Evolutionary conservation across 495 filamentous ascomycete genomes (phyloP).

Genomic region (Aspergillus saccharolyticus): DNA sequence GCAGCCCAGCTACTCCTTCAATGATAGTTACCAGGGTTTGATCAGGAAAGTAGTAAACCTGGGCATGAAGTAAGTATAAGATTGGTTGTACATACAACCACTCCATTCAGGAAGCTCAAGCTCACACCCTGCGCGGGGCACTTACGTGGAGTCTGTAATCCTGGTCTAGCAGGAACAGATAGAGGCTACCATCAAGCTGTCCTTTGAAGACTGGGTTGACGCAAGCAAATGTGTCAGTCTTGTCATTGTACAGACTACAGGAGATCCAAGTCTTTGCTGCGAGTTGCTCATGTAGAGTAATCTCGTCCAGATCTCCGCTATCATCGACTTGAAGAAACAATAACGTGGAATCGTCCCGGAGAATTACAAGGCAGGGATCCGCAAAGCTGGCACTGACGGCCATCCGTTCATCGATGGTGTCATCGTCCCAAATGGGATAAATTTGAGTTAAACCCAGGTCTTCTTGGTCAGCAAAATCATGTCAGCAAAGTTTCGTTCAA

Average conservation of each 20-base stretch:
- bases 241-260: slow-evolving; percentile 73
- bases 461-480: slow-evolving; percentile 27
- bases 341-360: slow-evolving; percentile 75
- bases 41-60: slow-evolving; percentile 41
- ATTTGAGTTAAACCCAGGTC: slow-evolving; percentile 85
- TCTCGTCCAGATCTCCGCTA: slow-evolving; percentile 79
- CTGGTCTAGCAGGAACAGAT: slow-evolving; percentile 68
- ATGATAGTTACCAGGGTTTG: slow-evolving; percentile 31
- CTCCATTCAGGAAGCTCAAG: neutral
- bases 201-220: slow-evolving; percentile 36
- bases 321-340: slow-evolving; percentile 71
- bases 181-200: slow-evolving; percentile 43
- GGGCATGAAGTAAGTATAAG: slow-evolving; percentile 9
- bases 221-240: slow-evolving; percentile 48
- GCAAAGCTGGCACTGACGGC: slow-evolving; percentile 77
- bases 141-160: slow-evolving; percentile 70
- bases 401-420: slow-evolving; percentile 69
- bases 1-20: slow-evolving; percentile 71
- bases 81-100: neutral
- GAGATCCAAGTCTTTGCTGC: slow-evolving; percentile 65
- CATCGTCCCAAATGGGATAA: slow-evolving; percentile 82
- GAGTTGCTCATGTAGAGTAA: slow-evolving; percentile 55
- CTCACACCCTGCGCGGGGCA: slow-evolving; percentile 8
- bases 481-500: neutral
- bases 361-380: slow-evolving; percentile 81